Evolutionary conservation across 2,329 filamentous ascomycete genomes (phyloP), one percentile per base, ranked within the genome.

Genomic region (Xylaria sp.): DNA sequence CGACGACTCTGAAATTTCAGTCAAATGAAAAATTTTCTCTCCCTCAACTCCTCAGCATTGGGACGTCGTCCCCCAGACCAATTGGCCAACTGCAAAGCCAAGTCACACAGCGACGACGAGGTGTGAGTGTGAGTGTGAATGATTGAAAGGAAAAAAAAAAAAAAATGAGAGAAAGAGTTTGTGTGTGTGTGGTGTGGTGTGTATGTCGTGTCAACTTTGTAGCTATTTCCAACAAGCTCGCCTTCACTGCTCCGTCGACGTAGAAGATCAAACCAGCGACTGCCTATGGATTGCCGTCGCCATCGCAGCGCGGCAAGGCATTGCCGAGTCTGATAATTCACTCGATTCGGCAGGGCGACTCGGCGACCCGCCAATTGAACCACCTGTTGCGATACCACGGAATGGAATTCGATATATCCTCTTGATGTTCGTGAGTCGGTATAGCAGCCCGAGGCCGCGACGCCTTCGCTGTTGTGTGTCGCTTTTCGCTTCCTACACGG

Each of bases 51-150:
- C 46, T 51, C n/a, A 39, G 51, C 28, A 46, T 20, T 57, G 61
- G 65, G 57, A 65, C 58, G 44, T 64, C 44, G 52, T 28, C 61
- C n/a, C 56, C 23, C 39, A 65, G 54, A 71, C 58, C 69, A 69
- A 66, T 71, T 69, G 69, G 66, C 66, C 66, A 66, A 69, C 66
- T 69, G 59, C 66, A 69, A 28, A 61, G 66, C 62, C 62, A 69
- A 66, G 63, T 69, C 66, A 66, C 62, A 23, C 52, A 66, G 65
- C 58, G 37, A 63, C 62, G 62, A 41, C 48, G 52, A 66, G 41
- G 66, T 61, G 66, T 65, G 66, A 57, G 69, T 59, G 34, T 37
- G 34, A 37, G 34, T 37, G 34, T 2, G 34, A 37, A 10, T 37
- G 34, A 37, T 8, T 37, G 34, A 8, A 25, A 25, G 23, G 3